These are phyloP conservation scores for Misopates orontium DNA, from an alignment of 257 asterid species.

Conservation along the genomic window DNA sequence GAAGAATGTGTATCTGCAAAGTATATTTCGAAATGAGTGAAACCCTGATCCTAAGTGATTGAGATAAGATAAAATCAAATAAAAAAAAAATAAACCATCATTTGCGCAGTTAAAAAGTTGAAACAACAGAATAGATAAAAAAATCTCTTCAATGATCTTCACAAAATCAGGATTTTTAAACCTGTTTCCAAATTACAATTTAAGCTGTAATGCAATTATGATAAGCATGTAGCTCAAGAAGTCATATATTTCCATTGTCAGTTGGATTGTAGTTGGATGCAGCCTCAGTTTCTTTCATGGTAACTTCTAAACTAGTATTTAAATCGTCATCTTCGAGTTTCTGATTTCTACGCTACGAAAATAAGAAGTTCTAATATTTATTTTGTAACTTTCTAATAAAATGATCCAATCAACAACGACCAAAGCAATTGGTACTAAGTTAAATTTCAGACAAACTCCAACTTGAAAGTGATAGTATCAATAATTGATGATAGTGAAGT, in stretches of 20 bases:
- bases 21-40: conserved; percentile 14
- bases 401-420: not conserved
- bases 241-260: not conserved
- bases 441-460: not conserved
- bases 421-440: not conserved
- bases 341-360: not conserved
- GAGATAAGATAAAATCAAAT: conserved; percentile 18
- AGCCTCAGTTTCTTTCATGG: not conserved
- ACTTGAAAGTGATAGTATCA: not conserved
- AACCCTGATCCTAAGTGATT: not conserved
- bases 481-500: conserved; percentile 14
- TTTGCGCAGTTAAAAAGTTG: not conserved
- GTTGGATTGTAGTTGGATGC: conserved; percentile 8
- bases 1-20: conserved; percentile 89
- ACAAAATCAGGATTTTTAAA: not conserved
- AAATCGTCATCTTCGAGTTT: not conserved
- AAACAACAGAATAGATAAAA: not conserved
- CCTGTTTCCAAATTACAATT: not conserved
- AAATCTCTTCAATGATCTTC: not conserved
- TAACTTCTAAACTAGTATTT: not conserved
- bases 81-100: conserved; percentile 17
- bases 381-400: not conserved
- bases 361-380: not conserved
- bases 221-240: not conserved
- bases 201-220: not conserved